These are phyloP conservation scores for Escallonia herrerae DNA, from an alignment of 129 eudicot genomes.

Conservation along the genomic window DNA sequence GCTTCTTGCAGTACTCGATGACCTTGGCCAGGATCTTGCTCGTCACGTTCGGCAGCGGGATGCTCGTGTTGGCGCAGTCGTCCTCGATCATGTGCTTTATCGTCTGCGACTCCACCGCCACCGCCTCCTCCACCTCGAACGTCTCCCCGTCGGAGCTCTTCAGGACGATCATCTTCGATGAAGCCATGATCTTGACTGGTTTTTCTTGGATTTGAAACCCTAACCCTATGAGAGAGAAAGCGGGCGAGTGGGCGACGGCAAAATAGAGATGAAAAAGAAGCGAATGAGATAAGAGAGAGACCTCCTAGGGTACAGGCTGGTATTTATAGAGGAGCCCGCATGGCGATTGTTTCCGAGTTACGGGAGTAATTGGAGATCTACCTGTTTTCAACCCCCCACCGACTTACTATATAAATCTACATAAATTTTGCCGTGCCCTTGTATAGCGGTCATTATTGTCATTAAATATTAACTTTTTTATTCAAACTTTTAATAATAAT, in stretches of 20 bases:
- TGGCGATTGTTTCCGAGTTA: too few species aligned
- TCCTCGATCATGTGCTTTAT: slow-evolving; percentile 45
- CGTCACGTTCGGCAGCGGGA: slow-evolving; percentile 37
- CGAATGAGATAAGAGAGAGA: too few species aligned
- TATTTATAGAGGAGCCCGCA: too few species aligned
- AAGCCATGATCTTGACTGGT: not conserved
- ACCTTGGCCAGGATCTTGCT: slow-evolving; percentile 33
- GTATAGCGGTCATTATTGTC: too few species aligned
- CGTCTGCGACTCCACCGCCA: slow-evolving; percentile 30
- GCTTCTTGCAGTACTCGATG: slow-evolving; percentile 41
- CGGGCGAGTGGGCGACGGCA: not conserved
- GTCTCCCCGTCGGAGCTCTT: slow-evolving; percentile 26
- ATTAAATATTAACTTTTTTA: too few species aligned
- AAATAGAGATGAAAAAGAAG: too few species aligned
- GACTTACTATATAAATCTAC: too few species aligned
- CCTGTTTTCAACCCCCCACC: too few species aligned
- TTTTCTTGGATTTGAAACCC: not conserved
- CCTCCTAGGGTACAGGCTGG: too few species aligned
- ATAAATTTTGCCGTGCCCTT: too few species aligned
- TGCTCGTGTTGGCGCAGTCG: slow-evolving; percentile 27
- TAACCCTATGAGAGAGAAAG: not conserved
- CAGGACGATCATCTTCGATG: slow-evolving; percentile 9
- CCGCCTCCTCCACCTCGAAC: slow-evolving; percentile 24
- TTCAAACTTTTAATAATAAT: too few species aligned
- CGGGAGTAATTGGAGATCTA: too few species aligned